Base-by-base conservation (phyloP, 371 early-diverging fungal genomes). In the Mortierella polycephala region DNA sequence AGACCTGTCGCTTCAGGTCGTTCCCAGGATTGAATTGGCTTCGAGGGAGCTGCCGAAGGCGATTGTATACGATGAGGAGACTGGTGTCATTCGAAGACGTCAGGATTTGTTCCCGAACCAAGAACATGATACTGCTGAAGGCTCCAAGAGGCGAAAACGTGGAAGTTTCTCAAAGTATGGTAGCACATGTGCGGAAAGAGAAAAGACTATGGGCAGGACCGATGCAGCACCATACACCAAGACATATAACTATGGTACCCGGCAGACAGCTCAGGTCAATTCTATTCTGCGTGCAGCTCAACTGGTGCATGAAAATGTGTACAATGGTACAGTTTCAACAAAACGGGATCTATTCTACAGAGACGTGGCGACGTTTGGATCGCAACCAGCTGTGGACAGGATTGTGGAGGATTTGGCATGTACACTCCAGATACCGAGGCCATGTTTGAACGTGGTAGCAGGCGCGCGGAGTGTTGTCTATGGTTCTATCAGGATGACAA, bases 331-430 rank as follows among this genome's bases (percentile, higher is more conserved):
- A 0, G 21, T 67, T 6, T 60, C 61, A 8, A 45, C 71, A 9
- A 76, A 76, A 39, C 65, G 76, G 8, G 76, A 76, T 46, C 39
- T 71, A 10, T 76, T 18, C 40, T 76, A 76, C 41, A 53, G 67
- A 11, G 76, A 76, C 23, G 61, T 71, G 7, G 13, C 14, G 46
- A 21, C 64, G 40, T 76, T 76, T 57, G 57, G 64, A 16, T 53
- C 64, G 10, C 76, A 76, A 12, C 30, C 11, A 23, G 30, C 42
- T 0, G 71, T 76, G 9, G 71, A 76, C 37, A 42, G n/a, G 21
- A 59, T 64, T 14, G 68, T 71, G 10, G 76, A 76, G 30, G 71
- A 76, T 57, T 11, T 76, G 20, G 76, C 76, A 0, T 70, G 71
- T 41, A 71, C 76, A 0, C 40, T 76, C 1, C 49, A 63, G 54